phyloP scores from a whole-genome alignment of 352 stramenopile species.

The Phytophthora boehmeriae region DNA sequence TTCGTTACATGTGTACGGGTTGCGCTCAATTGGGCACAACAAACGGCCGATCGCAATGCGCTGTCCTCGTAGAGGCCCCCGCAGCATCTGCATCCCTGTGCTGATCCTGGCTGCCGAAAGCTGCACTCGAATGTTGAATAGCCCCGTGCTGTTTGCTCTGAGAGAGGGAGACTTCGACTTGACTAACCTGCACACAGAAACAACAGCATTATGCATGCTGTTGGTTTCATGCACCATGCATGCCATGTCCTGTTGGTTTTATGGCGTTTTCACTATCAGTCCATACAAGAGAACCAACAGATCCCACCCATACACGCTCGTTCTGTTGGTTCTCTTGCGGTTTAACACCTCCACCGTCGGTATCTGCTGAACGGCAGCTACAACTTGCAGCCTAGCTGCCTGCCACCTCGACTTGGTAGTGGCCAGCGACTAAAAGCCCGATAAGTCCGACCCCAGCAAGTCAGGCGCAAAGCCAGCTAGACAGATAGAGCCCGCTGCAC shows the following conservation, averaged over 20 bases:
- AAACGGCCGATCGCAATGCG: too few species aligned
- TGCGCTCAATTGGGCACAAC: too few species aligned
- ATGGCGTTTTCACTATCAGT: conserved; percentile 6
- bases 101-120: too few species aligned
- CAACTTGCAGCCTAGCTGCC: background rate
- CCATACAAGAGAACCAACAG: conserved; percentile 30
- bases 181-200: background rate
- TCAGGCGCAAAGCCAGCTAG: background rate
- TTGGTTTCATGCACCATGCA: conserved; percentile 6
- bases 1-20: too few species aligned
- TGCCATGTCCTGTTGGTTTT: conserved; percentile 18
- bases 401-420: background rate
- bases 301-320: conserved; percentile 11
- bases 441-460: background rate
- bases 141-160: too few species aligned
- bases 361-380: conserved; percentile 3
- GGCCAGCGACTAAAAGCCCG: background rate
- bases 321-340: conserved; percentile 35
- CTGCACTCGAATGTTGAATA: too few species aligned
- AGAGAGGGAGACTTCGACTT: background rate
- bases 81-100: too few species aligned
- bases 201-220: background rate
- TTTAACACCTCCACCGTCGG: conserved; percentile 22
- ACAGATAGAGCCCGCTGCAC: background rate
- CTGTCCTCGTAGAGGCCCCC: too few species aligned